These are phyloP conservation scores for Lizonia empirigonia DNA, from an alignment of 2,329 filamentous ascomycete genomes.

Conservation along the genomic window DNA sequence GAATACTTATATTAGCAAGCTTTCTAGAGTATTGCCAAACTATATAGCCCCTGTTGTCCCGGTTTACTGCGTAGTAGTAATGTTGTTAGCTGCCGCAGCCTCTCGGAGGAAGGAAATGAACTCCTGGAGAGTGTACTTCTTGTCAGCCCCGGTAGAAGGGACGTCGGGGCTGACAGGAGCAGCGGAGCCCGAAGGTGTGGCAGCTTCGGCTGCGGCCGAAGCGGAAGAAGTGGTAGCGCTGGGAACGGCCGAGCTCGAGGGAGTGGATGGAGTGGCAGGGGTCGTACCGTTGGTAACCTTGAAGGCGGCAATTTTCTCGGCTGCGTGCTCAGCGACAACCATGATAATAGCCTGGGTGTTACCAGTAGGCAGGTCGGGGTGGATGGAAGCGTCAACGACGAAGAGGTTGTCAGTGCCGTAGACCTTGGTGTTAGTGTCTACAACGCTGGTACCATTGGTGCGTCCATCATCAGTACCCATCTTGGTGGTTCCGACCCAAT, in stretches of 20 bases:
- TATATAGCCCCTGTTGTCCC: too few species aligned
- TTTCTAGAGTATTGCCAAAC: too few species aligned
- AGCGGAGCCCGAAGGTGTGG: not conserved
- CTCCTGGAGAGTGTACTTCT: slow-evolving; percentile 10
- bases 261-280: slow-evolving; percentile 47
- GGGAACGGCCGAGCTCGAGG: slow-evolving; percentile 5
- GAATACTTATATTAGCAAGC: too few species aligned
- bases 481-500: slow-evolving; percentile 16
- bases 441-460: slow-evolving; percentile 38
- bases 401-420: slow-evolving; percentile 51
- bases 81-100: slow-evolving; percentile 1
- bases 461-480: slow-evolving; percentile 41
- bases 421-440: slow-evolving; percentile 49
- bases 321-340: slow-evolving; percentile 67
- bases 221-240: slow-evolving; percentile 5
- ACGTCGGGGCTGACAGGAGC: not conserved
- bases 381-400: slow-evolving; percentile 56
- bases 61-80: too few species aligned
- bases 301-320: slow-evolving; percentile 58
- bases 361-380: slow-evolving; percentile 70
- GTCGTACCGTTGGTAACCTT: slow-evolving; percentile 35
- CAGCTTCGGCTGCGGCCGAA: slow-evolving; percentile 8
- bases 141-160: not conserved
- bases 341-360: slow-evolving; percentile 72
- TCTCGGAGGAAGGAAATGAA: slow-evolving; percentile 13